Percentiles rank a stretch among this genome's conserved stretches.
These are phyloP conservation scores for Albizia julibrissin DNA, from an alignment of 306 rosid genomes.

Conservation along the genomic window DNA sequence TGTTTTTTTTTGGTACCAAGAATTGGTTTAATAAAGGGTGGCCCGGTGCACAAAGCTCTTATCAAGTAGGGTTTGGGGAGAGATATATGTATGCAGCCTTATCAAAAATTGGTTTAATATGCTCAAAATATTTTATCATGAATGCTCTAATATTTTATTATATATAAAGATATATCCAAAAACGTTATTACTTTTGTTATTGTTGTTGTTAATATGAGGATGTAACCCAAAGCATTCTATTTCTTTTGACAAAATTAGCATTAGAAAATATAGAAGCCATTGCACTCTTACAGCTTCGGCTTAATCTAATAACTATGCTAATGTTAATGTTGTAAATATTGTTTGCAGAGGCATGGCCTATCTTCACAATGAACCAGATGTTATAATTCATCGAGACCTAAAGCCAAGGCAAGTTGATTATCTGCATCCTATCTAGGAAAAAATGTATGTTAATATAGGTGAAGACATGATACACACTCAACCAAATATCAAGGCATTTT, in stretches of 20 bases:
- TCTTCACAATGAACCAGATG: constrained; percentile 96
- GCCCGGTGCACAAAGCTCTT: no score
- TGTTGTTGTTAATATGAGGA: background rate
- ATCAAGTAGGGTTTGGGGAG: no score
- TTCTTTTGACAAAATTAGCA: constrained; percentile 1
- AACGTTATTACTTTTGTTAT: background rate
- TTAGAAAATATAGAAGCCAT: constrained; percentile 9
- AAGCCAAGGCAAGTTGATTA: constrained; percentile 73
- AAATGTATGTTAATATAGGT: background rate
- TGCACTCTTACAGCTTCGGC: constrained; percentile 20
- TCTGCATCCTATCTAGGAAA: constrained; percentile 18
- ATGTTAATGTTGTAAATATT: constrained; percentile 37
- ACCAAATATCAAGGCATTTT: background rate
- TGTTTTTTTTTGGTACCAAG: background rate
- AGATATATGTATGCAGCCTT: no score
- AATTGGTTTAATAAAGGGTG: no score
- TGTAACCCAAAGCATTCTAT: background rate
- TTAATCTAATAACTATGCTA: constrained; percentile 33
- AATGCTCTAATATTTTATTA: background rate
- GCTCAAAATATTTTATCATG: background rate
- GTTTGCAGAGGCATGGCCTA: constrained; percentile 88
- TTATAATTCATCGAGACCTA: constrained; percentile 85
- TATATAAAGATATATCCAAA: background rate
- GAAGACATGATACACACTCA: background rate
- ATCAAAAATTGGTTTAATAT: background rate